These are phyloP conservation scores for Psilocybe azurescens DNA, from an alignment of 768 basidiomycete genomes.

Conservation along the genomic window DNA sequence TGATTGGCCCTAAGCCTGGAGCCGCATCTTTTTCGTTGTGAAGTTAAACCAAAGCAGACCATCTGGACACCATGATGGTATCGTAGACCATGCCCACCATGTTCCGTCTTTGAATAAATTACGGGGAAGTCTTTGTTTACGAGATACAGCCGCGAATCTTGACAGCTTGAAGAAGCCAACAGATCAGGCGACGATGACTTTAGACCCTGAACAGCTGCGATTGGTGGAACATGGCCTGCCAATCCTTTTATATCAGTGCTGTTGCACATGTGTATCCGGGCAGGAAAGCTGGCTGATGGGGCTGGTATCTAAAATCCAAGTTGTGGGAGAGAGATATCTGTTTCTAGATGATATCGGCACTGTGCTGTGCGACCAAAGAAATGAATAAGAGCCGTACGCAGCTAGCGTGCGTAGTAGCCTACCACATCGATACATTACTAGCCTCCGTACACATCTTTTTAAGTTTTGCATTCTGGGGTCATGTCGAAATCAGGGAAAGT, in stretches of 20 bases:
- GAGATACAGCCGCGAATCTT: slow-evolving; percentile 7
- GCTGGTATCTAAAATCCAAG: background rate
- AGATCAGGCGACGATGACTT: background rate
- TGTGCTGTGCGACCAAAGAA: background rate
- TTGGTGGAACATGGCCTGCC: background rate
- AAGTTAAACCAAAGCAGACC: too few relatives aligned
- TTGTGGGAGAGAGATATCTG: background rate
- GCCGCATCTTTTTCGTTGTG: too few relatives aligned
- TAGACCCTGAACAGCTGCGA: slow-evolving; percentile 1
- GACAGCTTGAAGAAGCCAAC: background rate
- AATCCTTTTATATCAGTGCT: background rate
- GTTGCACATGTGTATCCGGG: background rate
- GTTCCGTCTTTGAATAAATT: background rate
- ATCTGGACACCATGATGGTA: too few relatives aligned
- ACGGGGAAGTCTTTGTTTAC: background rate
- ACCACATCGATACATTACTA: too few relatives aligned
- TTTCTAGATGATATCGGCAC: background rate
- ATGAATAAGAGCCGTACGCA: background rate
- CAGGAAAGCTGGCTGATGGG: background rate
- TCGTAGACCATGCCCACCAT: background rate
- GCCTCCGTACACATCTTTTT: too few relatives aligned
- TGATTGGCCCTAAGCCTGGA: too few relatives aligned
- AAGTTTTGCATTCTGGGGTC: too few relatives aligned
- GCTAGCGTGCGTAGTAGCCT: background rate
- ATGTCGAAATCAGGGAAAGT: background rate